Base-by-base conservation (phyloP, 1,139 yeast species). In the Debaryomycetaceae sp. region DNA sequence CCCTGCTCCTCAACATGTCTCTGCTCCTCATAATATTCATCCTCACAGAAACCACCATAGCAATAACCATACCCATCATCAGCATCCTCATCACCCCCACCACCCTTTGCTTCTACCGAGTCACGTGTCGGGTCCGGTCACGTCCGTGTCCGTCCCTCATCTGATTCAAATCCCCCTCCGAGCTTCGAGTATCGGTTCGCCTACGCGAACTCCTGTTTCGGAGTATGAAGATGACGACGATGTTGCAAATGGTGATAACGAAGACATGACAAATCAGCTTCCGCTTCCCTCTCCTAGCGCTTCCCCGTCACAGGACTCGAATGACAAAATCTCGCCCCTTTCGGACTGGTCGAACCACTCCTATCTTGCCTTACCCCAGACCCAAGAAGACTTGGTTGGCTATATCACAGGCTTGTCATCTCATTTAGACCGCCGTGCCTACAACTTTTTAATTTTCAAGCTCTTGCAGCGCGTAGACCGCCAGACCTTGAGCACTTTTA, bases 211-310 rank as follows among this genome's bases (percentile, higher is more conserved):
- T 6, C 67, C 68, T 0, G 43, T 58, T 4, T 55, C 63, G 7
- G 68, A 61, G 30, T 43, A 53, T 13, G 64, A 58, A 25, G 47
- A 41, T 20, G 24, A 22, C 7, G 68, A 61, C 30, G n/a, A n/a
- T n/a, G n/a, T n/a, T n/a, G n/a, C n/a, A n/a, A n/a, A n/a, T n/a
- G n/a, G n/a, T n/a, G 20, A 18, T 10, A 10, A 18, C 6, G 35
- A 32, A 16, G 35, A 32, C n/a, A 43, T 38, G 13, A 51, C 57
- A 2, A 65, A 57, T 30, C 73, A 63, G 34, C 53, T 71, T 13
- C 80, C 80, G 0, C 55, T 75, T 19, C 82, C 82, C 0, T 74
- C 80, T 4, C 83, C 83, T 0, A 70, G 77, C 41, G 83, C 82
- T 1, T 73, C 81, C 1, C 82, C 82, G 0, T 65, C 63, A 5